Base-by-base conservation (phyloP, 1,284 basidiomycete species). In the Cystobasidium sp. region DNA sequence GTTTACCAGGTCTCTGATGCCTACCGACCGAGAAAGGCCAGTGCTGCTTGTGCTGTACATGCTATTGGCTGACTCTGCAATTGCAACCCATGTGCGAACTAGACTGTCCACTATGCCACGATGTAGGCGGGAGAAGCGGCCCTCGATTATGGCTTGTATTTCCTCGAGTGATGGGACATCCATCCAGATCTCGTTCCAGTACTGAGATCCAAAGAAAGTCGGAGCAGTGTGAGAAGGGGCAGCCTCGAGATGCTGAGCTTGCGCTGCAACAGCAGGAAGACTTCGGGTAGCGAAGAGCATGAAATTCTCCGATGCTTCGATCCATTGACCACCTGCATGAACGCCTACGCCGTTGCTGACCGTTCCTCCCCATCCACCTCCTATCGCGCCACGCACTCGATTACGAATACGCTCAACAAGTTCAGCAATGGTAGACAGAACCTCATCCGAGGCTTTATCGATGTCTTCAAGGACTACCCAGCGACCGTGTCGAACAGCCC, bases 381-480 rank as follows among this genome's bases (percentile, higher is more conserved):
- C 62, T 96, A 84, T 31, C 82, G 84, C 1, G 91, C 91, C 18
- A 89, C 85, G 7, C 87, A 86, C 24, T 18, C 69, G 43, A 16
- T 43, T 71, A 16, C 61, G 20, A 44, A 71, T 71, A 7, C 61
- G 24, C 43, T 95, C 95, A 58, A 93, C 87, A 85, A 88, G 89
- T 70, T 91, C 91, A 2, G 80, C 80, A 77, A 96, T 85, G 31
- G 91, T 87, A 0, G 91, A 91, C 6, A 97, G 86, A 6, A 97
- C 90, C 80, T 97, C 94, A 75, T 86, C 89, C 75, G 90, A 91
- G 14, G 90, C 94, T 68, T 89, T 86, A 83, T 99, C 97, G 62
- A 99, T 89, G 80, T 98, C 94, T 81, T 97, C 91, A 56, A 99
- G 87, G 1, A 99, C 89, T 1, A 99, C 86, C 96, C 97, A 99